Evolutionary conservation across 352 stramenopile species (phyloP).

Genomic region (Phytophthora citricola): DNA sequence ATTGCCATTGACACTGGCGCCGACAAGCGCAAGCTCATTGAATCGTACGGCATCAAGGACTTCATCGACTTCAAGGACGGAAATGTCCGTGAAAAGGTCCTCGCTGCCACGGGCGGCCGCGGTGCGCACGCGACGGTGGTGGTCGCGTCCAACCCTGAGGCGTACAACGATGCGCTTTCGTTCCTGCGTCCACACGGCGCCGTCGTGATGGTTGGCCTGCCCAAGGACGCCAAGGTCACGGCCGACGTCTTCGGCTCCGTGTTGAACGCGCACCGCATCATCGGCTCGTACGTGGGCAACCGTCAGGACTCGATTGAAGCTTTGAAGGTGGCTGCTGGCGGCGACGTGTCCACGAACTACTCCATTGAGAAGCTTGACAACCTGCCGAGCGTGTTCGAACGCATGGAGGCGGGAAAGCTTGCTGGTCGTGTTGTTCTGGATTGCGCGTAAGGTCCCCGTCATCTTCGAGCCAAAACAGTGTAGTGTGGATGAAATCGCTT

Average conservation of each 20-base stretch:
- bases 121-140: slow-evolving; percentile 77
- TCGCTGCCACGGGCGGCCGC: slow-evolving; percentile 42
- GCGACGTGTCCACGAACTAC: slow-evolving; percentile 53
- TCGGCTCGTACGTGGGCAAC: slow-evolving; percentile 63
- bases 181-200: slow-evolving; percentile 74
- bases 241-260: slow-evolving; percentile 48
- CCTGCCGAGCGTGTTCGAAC: slow-evolving; percentile 51
- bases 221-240: slow-evolving; percentile 54
- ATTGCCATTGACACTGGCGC: slow-evolving; percentile 72
- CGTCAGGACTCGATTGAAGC: slow-evolving; percentile 64
- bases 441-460: slow-evolving; percentile 43
- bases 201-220: slow-evolving; percentile 73
- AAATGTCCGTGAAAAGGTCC: slow-evolving; percentile 48
- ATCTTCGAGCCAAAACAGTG: not conserved
- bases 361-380: slow-evolving; percentile 50
- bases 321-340: slow-evolving; percentile 50
- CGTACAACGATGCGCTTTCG: slow-evolving; percentile 54
- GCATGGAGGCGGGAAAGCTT: slow-evolving; percentile 49
- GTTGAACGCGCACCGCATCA: slow-evolving; percentile 52
- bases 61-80: slow-evolving; percentile 78
- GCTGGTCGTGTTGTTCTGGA: slow-evolving; percentile 55
- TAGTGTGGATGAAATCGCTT: not conserved
- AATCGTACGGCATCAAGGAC: slow-evolving; percentile 63
- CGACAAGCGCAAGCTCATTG: slow-evolving; percentile 64
- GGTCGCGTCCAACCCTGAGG: slow-evolving; percentile 62